Conservation (phyloP, 1,139 yeast species). For the Lodderomyces theae region DNA sequence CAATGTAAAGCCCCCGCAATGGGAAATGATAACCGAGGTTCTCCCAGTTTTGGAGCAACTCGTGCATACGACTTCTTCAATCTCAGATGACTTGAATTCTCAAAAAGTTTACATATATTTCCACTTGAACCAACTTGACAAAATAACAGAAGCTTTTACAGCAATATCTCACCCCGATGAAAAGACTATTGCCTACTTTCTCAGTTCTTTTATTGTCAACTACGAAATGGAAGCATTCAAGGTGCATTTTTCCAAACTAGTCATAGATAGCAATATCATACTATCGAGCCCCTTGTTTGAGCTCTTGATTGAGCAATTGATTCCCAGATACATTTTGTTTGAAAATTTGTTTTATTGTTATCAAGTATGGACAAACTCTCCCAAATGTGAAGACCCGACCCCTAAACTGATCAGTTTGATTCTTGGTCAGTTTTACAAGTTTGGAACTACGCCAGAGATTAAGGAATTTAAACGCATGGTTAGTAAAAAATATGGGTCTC, state of each 20-base stretch:
- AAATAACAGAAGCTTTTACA: conserved; percentile 20
- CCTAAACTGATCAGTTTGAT: conserved; percentile 28
- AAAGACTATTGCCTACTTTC: conserved; percentile 27
- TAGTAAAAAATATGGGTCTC: conserved; percentile 19
- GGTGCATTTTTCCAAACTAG: conserved; percentile 17
- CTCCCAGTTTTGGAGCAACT: background rate
- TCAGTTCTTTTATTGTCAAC: conserved; percentile 30
- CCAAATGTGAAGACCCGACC: conserved; percentile 23
- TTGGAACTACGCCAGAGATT: conserved; percentile 30
- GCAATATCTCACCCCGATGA: conserved; percentile 21
- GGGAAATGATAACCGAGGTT: background rate
- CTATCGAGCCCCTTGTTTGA: conserved; percentile 29
- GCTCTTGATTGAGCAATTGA: conserved; percentile 24
- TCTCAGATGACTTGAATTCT: background rate
- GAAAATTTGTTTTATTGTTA: conserved; percentile 28
- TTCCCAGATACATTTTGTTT: conserved; percentile 31
- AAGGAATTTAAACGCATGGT: conserved; percentile 22
- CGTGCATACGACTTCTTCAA: background rate
- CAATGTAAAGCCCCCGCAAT: background rate
- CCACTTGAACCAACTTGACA: conserved; percentile 29
- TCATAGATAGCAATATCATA: conserved; percentile 14
- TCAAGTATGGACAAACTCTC: conserved; percentile 28
- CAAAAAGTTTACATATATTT: conserved; percentile 29
- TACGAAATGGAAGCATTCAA: conserved; percentile 35
- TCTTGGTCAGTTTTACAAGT: conserved; percentile 29